A percentile compares a stretch with the other conserved stretches of the same genome.
Conservation (phyloP, 345 rosid species). For the Noccaea bulbosa region DNA sequence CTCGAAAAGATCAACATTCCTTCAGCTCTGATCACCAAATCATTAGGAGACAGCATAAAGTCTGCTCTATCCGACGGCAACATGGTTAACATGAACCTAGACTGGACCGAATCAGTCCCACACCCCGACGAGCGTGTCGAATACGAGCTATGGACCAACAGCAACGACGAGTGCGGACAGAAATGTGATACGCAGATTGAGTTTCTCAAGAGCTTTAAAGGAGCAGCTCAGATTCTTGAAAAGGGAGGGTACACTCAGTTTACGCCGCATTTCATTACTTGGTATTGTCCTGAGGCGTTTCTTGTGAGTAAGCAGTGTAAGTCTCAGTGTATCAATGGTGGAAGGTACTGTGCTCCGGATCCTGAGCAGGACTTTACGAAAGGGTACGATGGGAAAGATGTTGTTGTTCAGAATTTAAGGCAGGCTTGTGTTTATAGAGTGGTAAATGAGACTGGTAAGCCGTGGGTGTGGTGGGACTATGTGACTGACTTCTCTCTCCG, state of each 20-base stretch:
- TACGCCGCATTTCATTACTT: constrained; percentile 16
- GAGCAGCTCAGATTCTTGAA: constrained; percentile 26
- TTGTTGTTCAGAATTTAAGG: constrained; percentile 19
- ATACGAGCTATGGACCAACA: constrained; percentile 11
- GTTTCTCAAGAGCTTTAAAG: constrained; percentile 16
- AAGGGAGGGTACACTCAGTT: constrained; percentile 23
- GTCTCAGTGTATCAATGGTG: constrained; percentile 18
- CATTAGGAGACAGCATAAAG: constrained; percentile 18
- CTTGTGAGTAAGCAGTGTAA: constrained; percentile 12
- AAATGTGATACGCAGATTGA: constrained; percentile 24
- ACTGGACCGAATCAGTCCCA: constrained; percentile 25
- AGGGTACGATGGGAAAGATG: constrained; percentile 28
- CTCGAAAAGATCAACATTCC: constrained; percentile 20
- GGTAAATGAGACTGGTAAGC: constrained; percentile 22
- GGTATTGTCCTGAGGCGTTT: constrained; percentile 19
- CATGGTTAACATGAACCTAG: constrained; percentile 21
- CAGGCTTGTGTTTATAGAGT: constrained; percentile 18
- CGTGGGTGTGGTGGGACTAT: constrained; percentile 25
- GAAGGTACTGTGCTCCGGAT: constrained; percentile 28
- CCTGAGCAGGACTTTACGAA: constrained; percentile 21
- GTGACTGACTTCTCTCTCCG: constrained; percentile 10
- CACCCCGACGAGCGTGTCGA: constrained; percentile 25
- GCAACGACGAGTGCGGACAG: constrained; percentile 18
- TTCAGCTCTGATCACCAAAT: constrained; percentile 9
- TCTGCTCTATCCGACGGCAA: constrained; percentile 11